Evolutionary conservation across 306 rosid genomes (phyloP), one percentile per base, ranked within the genome.

Genomic region (Glycine soja): DNA sequence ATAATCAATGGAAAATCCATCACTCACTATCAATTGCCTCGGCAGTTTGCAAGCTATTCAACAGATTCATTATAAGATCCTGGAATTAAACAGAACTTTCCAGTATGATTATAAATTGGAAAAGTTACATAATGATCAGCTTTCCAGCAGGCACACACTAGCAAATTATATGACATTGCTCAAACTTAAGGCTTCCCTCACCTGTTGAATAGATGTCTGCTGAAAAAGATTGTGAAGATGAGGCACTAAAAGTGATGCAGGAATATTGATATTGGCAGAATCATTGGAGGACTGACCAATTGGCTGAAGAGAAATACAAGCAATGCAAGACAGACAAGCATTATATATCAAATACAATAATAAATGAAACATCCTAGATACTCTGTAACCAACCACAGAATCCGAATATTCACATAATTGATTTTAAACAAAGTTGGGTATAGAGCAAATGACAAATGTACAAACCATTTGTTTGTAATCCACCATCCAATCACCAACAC

Each of bases 191-290:
- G 73, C 76, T 79, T n/a, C 63, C 19, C 87, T 82, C 83, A 93
- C 99, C 98, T 96, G 99, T 81, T 96, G 99, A 84, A 92, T 75
- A 68, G 97, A 85, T 4, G 93, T 92, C 91, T 96, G 99, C 88
- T 90, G 97, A 87, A 86, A 90, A 85, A 96, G 93, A 82, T 90
- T 93, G 74, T 96, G 98, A 86, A 93, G 93, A 76, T 92, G 97
- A 87, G 99, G 91, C 83, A 88, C 76, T 58, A 96, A 84, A 89
- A 87, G 63, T 48, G 99, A 84, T 18, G 97, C 88, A 15, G 98
- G 89, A 69, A 89, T 7, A 64, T 85, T 88, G 66, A 72, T 72
- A 81, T 85, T 93, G 86, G 81, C 84, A 77, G 82, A 73, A 78
- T 96, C 99, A 85, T 82, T 90, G 54, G 92, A 72, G 18, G 92